Evolutionary conservation across 352 stramenopile species (phyloP).

Genomic region (Globisporangium paddicum): DNA sequence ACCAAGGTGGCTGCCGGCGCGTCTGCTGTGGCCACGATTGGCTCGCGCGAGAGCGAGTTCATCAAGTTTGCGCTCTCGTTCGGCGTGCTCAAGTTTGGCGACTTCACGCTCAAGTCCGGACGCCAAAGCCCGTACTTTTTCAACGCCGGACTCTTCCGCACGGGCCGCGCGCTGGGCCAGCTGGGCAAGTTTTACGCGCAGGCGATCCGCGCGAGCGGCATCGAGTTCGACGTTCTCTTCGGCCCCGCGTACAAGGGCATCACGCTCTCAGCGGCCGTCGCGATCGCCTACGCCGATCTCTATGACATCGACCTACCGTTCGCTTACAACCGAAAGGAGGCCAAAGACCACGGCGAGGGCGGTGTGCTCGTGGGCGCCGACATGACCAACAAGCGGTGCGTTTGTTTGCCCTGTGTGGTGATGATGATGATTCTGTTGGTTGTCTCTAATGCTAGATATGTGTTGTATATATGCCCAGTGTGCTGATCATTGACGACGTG

Average conservation of each 20-base stretch:
- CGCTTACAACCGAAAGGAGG: slow-evolving; percentile 99
- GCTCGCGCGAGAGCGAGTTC: slow-evolving; percentile 90
- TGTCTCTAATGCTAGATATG: slow-evolving; percentile 1
- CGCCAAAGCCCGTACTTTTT: slow-evolving; percentile 99
- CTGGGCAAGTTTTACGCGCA: slow-evolving; percentile 94
- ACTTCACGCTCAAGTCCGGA: slow-evolving; percentile 98
- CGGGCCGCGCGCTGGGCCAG: slow-evolving; percentile 88
- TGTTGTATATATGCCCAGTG: slow-evolving; percentile 29
- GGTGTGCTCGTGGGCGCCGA: slow-evolving; percentile 94
- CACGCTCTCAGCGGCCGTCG: slow-evolving; percentile 93
- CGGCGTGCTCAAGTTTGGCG: slow-evolving; percentile 97
- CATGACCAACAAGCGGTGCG: slow-evolving; percentile 92
- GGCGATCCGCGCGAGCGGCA: slow-evolving; percentile 88
- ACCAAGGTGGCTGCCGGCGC: slow-evolving; percentile 30
- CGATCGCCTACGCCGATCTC: slow-evolving; percentile 89
- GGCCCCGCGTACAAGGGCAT: slow-evolving; percentile 99
- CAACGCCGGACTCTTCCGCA: slow-evolving; percentile 97
- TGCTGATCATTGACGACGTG: slow-evolving; percentile 99
- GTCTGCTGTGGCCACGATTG: slow-evolving; percentile 4
- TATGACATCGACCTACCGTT: slow-evolving; percentile 94
- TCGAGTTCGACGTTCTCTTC: slow-evolving; percentile 99
- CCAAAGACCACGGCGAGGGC: slow-evolving; percentile 99
- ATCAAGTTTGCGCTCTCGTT: slow-evolving; percentile 95
- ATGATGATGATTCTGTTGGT: not conserved
- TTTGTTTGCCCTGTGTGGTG: not conserved